phyloP scores from a whole-genome alignment of 2,329 filamentous ascomycete species.

The Scedosporium aurantiacum region DNA sequence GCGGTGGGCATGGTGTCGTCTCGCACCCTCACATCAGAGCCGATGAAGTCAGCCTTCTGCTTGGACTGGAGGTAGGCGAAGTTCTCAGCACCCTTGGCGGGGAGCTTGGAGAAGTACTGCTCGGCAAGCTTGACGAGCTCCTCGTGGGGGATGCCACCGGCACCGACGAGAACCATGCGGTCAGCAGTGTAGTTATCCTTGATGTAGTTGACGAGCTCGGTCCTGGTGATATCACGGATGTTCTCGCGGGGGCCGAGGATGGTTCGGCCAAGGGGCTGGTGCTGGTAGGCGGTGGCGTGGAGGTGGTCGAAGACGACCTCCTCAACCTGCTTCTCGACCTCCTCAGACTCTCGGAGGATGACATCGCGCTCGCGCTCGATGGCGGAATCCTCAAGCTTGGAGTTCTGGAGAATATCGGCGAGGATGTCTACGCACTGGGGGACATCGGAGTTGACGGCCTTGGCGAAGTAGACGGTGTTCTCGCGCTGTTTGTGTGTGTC shows the following conservation, averaged over 20 bases:
- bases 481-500: constrained; percentile 54
- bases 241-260: constrained; percentile 97
- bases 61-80: constrained; percentile 69
- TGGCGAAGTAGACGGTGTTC: constrained; percentile 99
- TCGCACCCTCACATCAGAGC: constrained; percentile 88
- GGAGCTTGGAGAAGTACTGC: constrained; percentile 81
- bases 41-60: constrained; percentile 87
- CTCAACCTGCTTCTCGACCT: constrained; percentile 99
- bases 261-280: constrained; percentile 90
- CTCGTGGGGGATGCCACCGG: constrained; percentile 87
- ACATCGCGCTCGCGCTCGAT: constrained; percentile 98
- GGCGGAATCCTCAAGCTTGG: constrained; percentile 84
- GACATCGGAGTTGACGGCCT: constrained; percentile 96
- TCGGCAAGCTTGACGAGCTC: constrained; percentile 92
- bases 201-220: constrained; percentile 91
- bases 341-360: constrained; percentile 95
- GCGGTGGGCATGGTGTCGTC: constrained; percentile 94
- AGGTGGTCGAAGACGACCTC: constrained; percentile 99
- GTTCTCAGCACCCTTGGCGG: constrained; percentile 63
- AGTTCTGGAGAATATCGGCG: constrained; percentile 98
- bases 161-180: constrained; percentile 96
- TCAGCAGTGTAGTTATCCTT: constrained; percentile 99
- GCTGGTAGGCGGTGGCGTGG: constrained; percentile 94
- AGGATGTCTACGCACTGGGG: constrained; percentile 96
- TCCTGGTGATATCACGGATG: constrained; percentile 88